Conservation (phyloP, 768 basidiomycete species). For the Amanita molliuscula region DNA sequence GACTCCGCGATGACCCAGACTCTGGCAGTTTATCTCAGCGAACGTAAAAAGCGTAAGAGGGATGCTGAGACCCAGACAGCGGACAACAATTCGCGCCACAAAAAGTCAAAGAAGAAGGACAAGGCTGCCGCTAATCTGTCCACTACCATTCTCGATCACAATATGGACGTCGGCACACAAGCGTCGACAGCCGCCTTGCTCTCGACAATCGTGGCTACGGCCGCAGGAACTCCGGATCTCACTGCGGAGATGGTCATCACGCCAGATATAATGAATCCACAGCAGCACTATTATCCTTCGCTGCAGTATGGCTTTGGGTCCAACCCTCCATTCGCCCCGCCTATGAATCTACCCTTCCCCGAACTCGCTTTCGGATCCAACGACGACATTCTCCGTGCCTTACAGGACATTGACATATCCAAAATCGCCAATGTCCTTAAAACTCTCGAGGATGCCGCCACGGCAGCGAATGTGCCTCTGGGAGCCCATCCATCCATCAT, state of each 20-base stretch:
- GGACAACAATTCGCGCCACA: constrained; percentile 8
- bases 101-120: constrained; percentile 23
- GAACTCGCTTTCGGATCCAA: constrained; percentile 43
- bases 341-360: constrained; percentile 16
- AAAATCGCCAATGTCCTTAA: constrained; percentile 62
- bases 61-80: background rate
- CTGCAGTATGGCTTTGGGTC: constrained; percentile 8
- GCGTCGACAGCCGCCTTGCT: constrained; percentile 49
- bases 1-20: constrained; percentile 19
- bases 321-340: constrained; percentile 10
- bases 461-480: constrained; percentile 27
- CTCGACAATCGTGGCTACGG: constrained; percentile 56
- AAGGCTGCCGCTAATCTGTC: constrained; percentile 10
- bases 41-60: constrained; percentile 24
- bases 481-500: constrained; percentile 10
- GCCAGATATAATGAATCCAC: constrained; percentile 3
- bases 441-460: constrained; percentile 49
- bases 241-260: constrained; percentile 1
- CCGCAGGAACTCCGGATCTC: constrained; percentile 35
- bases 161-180: constrained; percentile 14
- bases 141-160: constrained; percentile 9
- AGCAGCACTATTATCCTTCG: constrained; percentile 14
- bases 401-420: constrained; percentile 65
- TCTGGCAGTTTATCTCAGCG: constrained; percentile 15
- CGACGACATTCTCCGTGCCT: constrained; percentile 62